Conservation (phyloP, 2,329 filamentous ascomycete genomes). For the Sarocladium kiliense region DNA sequence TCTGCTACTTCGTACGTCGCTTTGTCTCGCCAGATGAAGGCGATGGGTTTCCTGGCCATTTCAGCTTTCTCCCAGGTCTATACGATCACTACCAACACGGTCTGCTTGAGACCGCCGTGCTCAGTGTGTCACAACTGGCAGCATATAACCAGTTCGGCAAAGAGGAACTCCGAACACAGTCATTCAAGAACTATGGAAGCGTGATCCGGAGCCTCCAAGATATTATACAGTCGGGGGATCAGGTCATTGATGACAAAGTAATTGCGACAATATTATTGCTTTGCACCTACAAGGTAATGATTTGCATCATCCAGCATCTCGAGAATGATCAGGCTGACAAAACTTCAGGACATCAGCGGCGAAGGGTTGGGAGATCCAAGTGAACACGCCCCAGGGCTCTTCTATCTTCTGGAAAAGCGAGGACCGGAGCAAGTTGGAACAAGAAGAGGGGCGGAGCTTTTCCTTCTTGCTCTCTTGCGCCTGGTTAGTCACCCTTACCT, state of each 20-base stretch:
- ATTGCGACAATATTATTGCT: constrained; percentile 25
- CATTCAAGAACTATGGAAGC: constrained; percentile 23
- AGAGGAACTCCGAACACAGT: constrained; percentile 20
- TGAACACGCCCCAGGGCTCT: constrained; percentile 27
- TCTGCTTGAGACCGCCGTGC: constrained; percentile 24
- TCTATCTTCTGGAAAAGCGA: constrained; percentile 26
- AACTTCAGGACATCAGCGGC: constrained; percentile 28
- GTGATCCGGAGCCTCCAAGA: constrained; percentile 23
- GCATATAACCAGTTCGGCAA: constrained; percentile 27
- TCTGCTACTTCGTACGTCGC: constrained; percentile 27
- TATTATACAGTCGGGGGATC: constrained; percentile 18
- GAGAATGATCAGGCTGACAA: constrained; percentile 8
- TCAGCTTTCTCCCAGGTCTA: constrained; percentile 25
- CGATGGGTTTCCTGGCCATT: constrained; percentile 26
- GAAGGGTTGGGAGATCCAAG: constrained; percentile 21
- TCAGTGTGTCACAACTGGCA: constrained; percentile 28
- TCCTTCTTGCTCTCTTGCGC: constrained; percentile 22
- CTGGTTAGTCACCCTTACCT: constrained; percentile 19
- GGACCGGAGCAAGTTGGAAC: constrained; percentile 25
- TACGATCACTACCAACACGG: constrained; percentile 21
- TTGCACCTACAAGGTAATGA: constrained; percentile 22
- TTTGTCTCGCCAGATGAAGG: constrained; percentile 24
- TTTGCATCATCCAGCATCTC: neutral
- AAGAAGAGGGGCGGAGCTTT: constrained; percentile 23
- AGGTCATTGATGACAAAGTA: constrained; percentile 23